Evolutionary conservation across 805 yeast species (phyloP), one percentile per base, ranked within the genome.

Genomic region (Wickerhamomyces xylosicus): DNA sequence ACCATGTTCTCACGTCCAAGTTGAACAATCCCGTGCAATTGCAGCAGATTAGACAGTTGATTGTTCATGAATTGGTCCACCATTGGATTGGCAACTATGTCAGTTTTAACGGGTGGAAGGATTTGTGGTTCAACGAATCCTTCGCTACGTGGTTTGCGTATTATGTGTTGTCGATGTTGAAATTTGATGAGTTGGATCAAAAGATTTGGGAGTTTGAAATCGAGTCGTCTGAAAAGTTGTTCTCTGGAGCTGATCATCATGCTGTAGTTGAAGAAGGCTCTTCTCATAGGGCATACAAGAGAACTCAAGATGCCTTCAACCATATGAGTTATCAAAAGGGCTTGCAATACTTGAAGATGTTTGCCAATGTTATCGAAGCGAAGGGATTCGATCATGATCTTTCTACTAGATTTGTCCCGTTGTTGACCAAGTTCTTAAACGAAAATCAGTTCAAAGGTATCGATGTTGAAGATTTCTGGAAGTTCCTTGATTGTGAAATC

Each of bases 31-130:
- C 45, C 6, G 46, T 52, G 2, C 46, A 52, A 13, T 46, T 47
- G 3, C 57, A 61, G 31, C 64, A 63, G 44, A 50, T 75, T 19
- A 61, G 72, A 43, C 81, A 78, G 49, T 64, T 83, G 34, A 51
- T 84, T 8, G 76, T 74, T 2, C 94, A 84, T 54, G 89, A 83
- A 51, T 50, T 83, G 45, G 77, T 81, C 21, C 94, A 84, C 54
- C 90, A 83, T 59, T 84, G 86, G 85, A 57, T 84, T 41, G 94
- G 92, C 8, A 76, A 84, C 47, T 62, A 66, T 47, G 68, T 81
- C 2, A 64, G 84, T 1, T 79, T 81, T 49, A 81, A 78, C 37
- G 71, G 74, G 16, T 83, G 85, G 80, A 71, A 69, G 37, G 66
- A 71, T 49, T 59, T 83, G 31, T 82, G 92, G 89, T 61, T 84